Percentiles rank a stretch among this genome's conserved stretches.
Evolutionary conservation across 176 grass and related monocot genomes (phyloP).

Genomic region (Paspalum notatum): DNA sequence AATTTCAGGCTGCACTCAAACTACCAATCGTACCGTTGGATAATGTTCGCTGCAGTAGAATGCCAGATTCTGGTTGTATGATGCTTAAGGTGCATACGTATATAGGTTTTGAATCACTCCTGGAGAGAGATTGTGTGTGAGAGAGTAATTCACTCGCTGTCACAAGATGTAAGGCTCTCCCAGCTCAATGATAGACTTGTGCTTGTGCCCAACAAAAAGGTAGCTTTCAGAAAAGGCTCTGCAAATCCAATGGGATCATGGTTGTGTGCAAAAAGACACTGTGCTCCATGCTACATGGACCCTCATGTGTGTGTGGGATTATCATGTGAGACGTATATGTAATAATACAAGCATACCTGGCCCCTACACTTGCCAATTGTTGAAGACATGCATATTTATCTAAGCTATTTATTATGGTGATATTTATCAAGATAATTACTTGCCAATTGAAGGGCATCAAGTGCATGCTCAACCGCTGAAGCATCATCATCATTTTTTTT

Average conservation of each 20-base stretch:
- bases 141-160: slow-evolving; percentile 52
- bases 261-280: slow-evolving; percentile 65
- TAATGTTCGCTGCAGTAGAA: slow-evolving; percentile 38
- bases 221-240: slow-evolving; percentile 82
- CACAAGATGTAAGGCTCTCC: slow-evolving; percentile 57
- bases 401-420: too few species aligned
- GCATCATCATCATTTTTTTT: neutral
- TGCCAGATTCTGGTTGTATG: slow-evolving; percentile 47
- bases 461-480: too few species aligned
- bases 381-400: slow-evolving; percentile 11
- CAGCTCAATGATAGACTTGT: slow-evolving; percentile 63
- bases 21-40: slow-evolving; percentile 21
- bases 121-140: slow-evolving; percentile 25
- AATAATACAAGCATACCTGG: neutral
- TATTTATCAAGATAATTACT: too few species aligned
- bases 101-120: slow-evolving; percentile 66
- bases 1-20: slow-evolving; percentile 36
- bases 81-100: slow-evolving; percentile 71
- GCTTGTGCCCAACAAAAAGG: slow-evolving; percentile 62
- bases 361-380: neutral
- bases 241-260: slow-evolving; percentile 75
- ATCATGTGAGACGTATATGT: slow-evolving; percentile 15
- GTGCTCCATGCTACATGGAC: slow-evolving; percentile 61
- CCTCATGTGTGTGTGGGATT: slow-evolving; percentile 40
- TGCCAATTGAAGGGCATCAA: too few species aligned